phyloP scores from a whole-genome alignment of 192 early-diverging fungal species.

The Funneliformis mosseae region DNA sequence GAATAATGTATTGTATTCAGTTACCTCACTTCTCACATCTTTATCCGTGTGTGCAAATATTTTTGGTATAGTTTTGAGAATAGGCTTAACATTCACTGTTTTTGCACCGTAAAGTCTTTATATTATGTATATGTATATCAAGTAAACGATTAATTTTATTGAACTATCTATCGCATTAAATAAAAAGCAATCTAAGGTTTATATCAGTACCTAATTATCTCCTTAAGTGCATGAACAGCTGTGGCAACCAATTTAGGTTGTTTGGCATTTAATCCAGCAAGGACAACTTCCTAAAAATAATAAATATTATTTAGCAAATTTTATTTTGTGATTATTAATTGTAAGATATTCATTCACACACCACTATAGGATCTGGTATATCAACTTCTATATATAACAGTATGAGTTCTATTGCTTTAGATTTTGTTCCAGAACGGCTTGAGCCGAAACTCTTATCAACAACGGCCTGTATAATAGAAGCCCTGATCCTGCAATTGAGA shows the following conservation, averaged over 20 bases:
- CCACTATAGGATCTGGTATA: slow-evolving; percentile 79
- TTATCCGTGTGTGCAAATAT: slow-evolving; percentile 95
- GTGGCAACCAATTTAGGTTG: slow-evolving; percentile 89
- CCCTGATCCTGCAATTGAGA: slow-evolving; percentile 56
- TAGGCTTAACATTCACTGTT: slow-evolving; percentile 75
- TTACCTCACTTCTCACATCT: slow-evolving; percentile 86
- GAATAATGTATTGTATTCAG: slow-evolving; percentile 5
- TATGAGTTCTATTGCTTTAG: slow-evolving; percentile 76
- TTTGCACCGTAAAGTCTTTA: slow-evolving; percentile 81
- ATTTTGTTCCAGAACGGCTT: slow-evolving; percentile 78
- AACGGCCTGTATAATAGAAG: slow-evolving; percentile 69
- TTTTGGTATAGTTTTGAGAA: slow-evolving; percentile 84
- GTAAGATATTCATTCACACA: slow-evolving; percentile 46
- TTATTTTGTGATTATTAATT: neutral
- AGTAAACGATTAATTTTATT: neutral
- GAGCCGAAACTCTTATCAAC: slow-evolving; percentile 89
- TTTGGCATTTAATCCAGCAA: slow-evolving; percentile 83
- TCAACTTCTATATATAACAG: slow-evolving; percentile 91
- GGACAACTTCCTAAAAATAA: slow-evolving; percentile 63
- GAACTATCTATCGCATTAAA: no score
- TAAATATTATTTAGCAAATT: neutral
- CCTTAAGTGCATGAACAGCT: slow-evolving; percentile 60
- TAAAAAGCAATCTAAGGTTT: neutral
- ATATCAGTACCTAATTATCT: slow-evolving; percentile 57
- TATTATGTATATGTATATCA: neutral